Percentiles rank a stretch among this genome's conserved stretches.
Conservation (phyloP, 2,329 filamentous ascomycete genomes). For the Dendryphion nanum region DNA sequence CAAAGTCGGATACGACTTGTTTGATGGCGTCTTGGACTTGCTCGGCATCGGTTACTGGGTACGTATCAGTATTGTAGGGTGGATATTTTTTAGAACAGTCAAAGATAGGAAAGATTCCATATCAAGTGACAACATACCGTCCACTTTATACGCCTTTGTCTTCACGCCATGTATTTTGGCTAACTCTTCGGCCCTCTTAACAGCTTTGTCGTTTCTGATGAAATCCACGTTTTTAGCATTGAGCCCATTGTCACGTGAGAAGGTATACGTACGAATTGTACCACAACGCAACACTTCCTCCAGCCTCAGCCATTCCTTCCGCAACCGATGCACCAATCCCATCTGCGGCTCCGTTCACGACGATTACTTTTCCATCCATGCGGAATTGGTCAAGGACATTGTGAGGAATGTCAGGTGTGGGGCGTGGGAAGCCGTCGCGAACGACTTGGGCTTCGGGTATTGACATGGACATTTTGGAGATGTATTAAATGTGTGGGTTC, state of each 20-base stretch:
- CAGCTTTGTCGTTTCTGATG: slow-evolving; percentile 1
- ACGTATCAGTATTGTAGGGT: not conserved
- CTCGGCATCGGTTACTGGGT: slow-evolving; percentile 44
- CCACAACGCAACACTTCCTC: slow-evolving; percentile 47
- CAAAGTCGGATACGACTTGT: slow-evolving; percentile 66
- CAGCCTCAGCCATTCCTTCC: slow-evolving; percentile 40
- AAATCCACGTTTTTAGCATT: not conserved
- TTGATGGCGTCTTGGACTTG: slow-evolving; percentile 57
- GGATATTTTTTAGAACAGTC: too few species aligned
- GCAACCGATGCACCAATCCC: slow-evolving; percentile 54
- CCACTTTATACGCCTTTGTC: slow-evolving; percentile 63
- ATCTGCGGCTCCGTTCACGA: slow-evolving; percentile 48
- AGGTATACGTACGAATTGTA: slow-evolving; percentile 31
- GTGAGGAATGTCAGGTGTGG: slow-evolving; percentile 22
- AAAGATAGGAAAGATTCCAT: too few species aligned
- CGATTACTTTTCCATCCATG: slow-evolving; percentile 40
- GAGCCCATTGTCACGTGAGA: not conserved
- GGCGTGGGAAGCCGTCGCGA: slow-evolving; percentile 25
- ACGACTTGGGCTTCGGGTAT: slow-evolving; percentile 26
- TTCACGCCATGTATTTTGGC: slow-evolving; percentile 57
- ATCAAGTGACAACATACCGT: slow-evolving; percentile 46
- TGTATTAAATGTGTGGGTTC: too few species aligned
- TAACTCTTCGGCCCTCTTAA: slow-evolving; percentile 57
- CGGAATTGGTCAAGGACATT: slow-evolving; percentile 33
- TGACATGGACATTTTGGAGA: slow-evolving; percentile 37